Base-by-base conservation (phyloP, 2,329 filamentous ascomycete species). In the Neobulgaria alba region DNA sequence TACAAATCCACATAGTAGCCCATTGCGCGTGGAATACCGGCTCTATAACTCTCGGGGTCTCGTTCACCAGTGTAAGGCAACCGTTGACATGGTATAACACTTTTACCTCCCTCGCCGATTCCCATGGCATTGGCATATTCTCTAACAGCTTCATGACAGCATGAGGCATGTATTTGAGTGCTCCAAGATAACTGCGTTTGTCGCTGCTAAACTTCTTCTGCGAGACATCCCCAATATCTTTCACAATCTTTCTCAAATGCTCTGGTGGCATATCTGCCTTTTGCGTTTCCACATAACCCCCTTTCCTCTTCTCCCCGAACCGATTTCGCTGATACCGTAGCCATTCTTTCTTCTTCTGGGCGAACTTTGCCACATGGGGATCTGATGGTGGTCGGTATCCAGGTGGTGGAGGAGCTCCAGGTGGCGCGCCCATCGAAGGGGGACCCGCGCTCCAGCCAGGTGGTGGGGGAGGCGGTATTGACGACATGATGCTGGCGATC, bases 51-150 rank as follows among this genome's bases (percentile, higher is more conserved):
- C 93, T 78, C 10, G 93, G 92, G 5, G 82, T 87, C 68, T 98
- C 92, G 62, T 98, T 98, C 57, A 98, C 93, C 41, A 98, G 68
- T 2, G 92, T 98, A 65, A 98, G 65, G 59, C 93, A 98, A 20
- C 92, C 92, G 58, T 98, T 98, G 56, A 96, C 89, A 60, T 98
- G 92, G 63, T 98, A 98, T 10, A 98, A 72, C 19, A 98, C 92
- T 67, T 96, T 96, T 47, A 98, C 93, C 59, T 98, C 92, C 48
- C 89, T 79, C 18, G 87, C 80, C 42, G 88, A 92, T 67, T 98
- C 92, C 92, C 92, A 98, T 0, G 92, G 92, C 92, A 98, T 98
- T 3, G 92, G 92, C 92, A 98, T 98, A 57, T 98, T 98, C 68
- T 98, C 92, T 42, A 98, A 65, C 17, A 98, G 73, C 69, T 98